These are phyloP conservation scores for Tillandsia fasciculata DNA, from an alignment of 176 grass and related monocot species.

Conservation along the genomic window DNA sequence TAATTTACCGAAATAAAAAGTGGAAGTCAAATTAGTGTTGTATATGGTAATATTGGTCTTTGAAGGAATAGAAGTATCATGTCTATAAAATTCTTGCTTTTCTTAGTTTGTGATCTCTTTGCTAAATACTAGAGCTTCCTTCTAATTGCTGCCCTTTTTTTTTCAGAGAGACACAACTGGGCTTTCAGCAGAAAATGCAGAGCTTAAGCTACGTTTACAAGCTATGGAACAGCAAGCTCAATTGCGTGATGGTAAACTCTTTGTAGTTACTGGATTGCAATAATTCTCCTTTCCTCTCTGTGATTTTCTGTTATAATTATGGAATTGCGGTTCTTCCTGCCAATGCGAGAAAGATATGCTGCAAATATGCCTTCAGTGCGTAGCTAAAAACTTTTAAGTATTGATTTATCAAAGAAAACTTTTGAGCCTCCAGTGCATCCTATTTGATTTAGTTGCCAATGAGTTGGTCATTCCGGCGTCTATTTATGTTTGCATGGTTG, in stretches of 20 bases:
- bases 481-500: too few species aligned
- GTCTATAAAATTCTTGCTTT: neutral
- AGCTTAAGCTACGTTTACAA: conserved; percentile 95
- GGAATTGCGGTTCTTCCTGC: too few species aligned
- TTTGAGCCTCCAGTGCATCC: too few species aligned
- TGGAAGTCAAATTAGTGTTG: neutral
- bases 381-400: too few species aligned
- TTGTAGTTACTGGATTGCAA: neutral
- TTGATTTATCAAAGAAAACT: too few species aligned
- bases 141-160: conserved; percentile 15
- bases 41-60: neutral
- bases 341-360: conserved; percentile 2
- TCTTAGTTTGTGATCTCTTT: neutral
- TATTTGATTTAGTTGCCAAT: too few species aligned
- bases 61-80: neutral
- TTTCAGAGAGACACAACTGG: conserved; percentile 95
- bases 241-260: conserved; percentile 59
- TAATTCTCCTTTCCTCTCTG: too few species aligned
- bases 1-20: too few species aligned
- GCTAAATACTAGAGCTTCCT: conserved; percentile 20
- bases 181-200: conserved; percentile 89
- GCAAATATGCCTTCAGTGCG: neutral
- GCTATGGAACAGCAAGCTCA: conserved; percentile 98
- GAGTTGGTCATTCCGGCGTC: too few species aligned
- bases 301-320: too few species aligned